phyloP scores from a whole-genome alignment of 108 stramenopile species.

The Thalassiosira profunda region DNA sequence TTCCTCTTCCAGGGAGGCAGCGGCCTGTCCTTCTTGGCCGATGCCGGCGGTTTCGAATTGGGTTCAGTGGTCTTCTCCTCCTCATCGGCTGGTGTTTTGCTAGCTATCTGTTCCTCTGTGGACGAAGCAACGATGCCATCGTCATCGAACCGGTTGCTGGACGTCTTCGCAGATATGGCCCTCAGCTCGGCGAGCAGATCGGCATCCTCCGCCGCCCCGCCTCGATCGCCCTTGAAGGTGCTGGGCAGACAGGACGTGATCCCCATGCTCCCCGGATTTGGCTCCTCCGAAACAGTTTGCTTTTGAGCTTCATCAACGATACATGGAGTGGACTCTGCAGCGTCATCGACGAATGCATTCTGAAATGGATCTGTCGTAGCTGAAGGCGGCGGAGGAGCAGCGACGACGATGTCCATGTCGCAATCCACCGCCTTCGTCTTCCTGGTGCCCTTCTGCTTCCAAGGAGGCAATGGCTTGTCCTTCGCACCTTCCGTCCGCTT shows the following conservation, averaged over 20 bases:
- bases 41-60: too few species aligned
- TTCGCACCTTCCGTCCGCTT: neutral
- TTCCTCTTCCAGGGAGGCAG: too few species aligned
- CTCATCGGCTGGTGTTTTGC: too few species aligned
- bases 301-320: slow-evolving; percentile 52
- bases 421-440: neutral
- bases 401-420: neutral
- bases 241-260: slow-evolving; percentile 40
- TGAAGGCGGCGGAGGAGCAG: neutral
- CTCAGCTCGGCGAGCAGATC: slow-evolving; percentile 56
- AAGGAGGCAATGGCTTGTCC: slow-evolving; percentile 25
- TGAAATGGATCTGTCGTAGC: slow-evolving; percentile 17
- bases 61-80: too few species aligned
- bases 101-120: too few species aligned
- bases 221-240: slow-evolving; percentile 79
- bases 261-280: slow-evolving; percentile 51
- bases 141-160: slow-evolving; percentile 38
- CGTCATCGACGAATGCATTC: slow-evolving; percentile 3
- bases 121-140: too few species aligned
- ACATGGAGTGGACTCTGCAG: slow-evolving; percentile 55
- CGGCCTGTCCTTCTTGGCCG: too few species aligned
- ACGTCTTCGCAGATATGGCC: slow-evolving; percentile 53
- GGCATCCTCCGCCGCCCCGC: slow-evolving; percentile 72
- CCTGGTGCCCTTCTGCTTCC: slow-evolving; percentile 9
- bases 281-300: slow-evolving; percentile 71